Base-by-base conservation (phyloP, 192 early-diverging fungal genomes). In the Pilobolus umbonatus region DNA sequence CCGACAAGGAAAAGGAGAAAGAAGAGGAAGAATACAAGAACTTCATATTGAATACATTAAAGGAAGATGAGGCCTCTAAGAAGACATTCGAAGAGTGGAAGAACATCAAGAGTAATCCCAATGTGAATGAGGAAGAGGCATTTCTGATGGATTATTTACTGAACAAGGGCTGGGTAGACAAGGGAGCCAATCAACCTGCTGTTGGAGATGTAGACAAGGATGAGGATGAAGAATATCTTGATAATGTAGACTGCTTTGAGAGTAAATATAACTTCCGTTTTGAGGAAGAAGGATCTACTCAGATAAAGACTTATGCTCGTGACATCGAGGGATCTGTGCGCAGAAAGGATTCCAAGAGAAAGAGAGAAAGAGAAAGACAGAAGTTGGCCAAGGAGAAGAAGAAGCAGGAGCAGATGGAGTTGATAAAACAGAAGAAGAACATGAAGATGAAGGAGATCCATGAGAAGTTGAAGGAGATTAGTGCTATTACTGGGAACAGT, bases 91-190 rank as follows among this genome's bases (percentile, higher is more conserved):
- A 79, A 35, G 82, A 82, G 28, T 88, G 77, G 75, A 61, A 78
- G 11, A 75, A 80, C 26, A 77, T 74, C 42, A 80, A 75, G 55
- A 72, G 69, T 11, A 73, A 73, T 8, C 67, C 69, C 21, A 77
- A 81, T 29, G 70, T 77, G 38, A 65, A 75, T 34, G 65, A 64
- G 4, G 78, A 80, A 26, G 78, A 78, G 43, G 73, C 75, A 0
- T 96, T 96, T 60, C 67, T 96, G 72, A 90, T 93, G 87, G 81
- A 91, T 50, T 95, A 93, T 60, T 82, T 98, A 31, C 59, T 98
- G 61, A 98, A 93, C 64, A 88, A 90, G 63, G 91, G 94, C 15
- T 98, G 96, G 96, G 80, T 95, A 12, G 92, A 93, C 44, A 91
- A 91, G 60, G 77, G 78, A 8, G 73, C 75, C 29, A 77, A 72